Evolutionary conservation across 139 green algal genomes (phyloP).

Genomic region (Chlamydomonas incerta): DNA sequence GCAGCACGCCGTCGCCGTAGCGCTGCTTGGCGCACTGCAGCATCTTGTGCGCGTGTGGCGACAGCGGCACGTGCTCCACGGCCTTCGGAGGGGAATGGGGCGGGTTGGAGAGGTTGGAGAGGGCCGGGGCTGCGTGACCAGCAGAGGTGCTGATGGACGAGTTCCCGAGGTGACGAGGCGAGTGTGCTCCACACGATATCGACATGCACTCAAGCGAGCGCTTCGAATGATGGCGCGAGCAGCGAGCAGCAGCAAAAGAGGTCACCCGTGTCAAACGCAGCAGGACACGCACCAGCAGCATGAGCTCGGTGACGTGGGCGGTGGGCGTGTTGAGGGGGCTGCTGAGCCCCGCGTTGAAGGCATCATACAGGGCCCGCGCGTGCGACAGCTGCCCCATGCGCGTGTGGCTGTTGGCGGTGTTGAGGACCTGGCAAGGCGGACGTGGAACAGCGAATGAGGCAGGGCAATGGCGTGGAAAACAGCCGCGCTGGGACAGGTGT

Average conservation of each 20-base stretch:
- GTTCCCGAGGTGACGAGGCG: no score
- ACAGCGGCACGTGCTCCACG: neutral
- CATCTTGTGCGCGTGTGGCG: slow-evolving; percentile 7
- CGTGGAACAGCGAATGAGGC: neutral
- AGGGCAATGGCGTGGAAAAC: no score
- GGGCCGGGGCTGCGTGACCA: no score
- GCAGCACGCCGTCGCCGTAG: slow-evolving; percentile 31
- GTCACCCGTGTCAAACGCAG: no score
- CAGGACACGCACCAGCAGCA: slow-evolving; percentile 21
- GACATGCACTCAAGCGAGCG: no score
- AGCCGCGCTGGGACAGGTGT: no score
- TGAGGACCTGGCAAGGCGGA: neutral
- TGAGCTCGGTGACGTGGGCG: slow-evolving; percentile 18
- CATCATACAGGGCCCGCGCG: neutral
- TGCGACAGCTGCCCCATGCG: slow-evolving; percentile 8
- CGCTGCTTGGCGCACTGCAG: neutral
- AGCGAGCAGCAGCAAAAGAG: no score
- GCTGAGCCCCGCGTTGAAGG: neutral
- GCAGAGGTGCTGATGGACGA: no score
- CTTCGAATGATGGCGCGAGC: no score
- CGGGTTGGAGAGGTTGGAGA: no score
- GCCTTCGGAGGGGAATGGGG: neutral
- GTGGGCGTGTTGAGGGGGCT: slow-evolving; percentile 23
- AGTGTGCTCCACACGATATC: no score
- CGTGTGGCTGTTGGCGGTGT: slow-evolving; percentile 4